A percentile compares a stretch with the other conserved stretches of the same genome.
These are phyloP conservation scores for Avena atlantica DNA, from an alignment of 176 grass and related monocot species.

Conservation along the genomic window DNA sequence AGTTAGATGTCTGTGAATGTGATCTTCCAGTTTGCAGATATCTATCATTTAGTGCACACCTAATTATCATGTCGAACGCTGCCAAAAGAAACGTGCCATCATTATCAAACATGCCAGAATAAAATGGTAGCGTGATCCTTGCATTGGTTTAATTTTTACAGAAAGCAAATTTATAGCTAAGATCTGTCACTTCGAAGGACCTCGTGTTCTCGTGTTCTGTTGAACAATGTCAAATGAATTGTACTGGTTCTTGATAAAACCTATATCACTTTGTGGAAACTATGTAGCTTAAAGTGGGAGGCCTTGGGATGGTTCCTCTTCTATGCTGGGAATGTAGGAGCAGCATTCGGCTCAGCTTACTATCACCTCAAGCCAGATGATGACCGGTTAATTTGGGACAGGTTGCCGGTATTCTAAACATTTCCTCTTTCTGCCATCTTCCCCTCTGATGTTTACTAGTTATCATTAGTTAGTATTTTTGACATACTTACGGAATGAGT, in stretches of 20 bases:
- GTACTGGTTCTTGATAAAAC: slow-evolving; percentile 24
- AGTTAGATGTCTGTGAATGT: neutral
- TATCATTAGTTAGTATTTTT: slow-evolving; percentile 1
- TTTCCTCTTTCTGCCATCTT: slow-evolving; percentile 38
- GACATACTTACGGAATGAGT: neutral
- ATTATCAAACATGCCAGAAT: neutral
- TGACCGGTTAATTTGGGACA: slow-evolving; percentile 94
- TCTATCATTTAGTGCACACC: neutral
- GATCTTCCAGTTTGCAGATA: slow-evolving; percentile 21
- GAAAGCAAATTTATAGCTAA: neutral
- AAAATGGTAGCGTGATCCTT: slow-evolving; percentile 13
- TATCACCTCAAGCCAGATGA: slow-evolving; percentile 98
- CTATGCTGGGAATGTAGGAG: slow-evolving; percentile 71
- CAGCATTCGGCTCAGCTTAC: slow-evolving; percentile 97
- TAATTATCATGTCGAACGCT: neutral
- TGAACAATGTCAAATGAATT: slow-evolving; percentile 11
- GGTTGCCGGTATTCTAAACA: slow-evolving; percentile 90
- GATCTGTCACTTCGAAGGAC: slow-evolving; percentile 11
- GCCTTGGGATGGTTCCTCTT: slow-evolving; percentile 82
- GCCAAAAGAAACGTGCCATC: neutral
- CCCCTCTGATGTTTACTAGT: slow-evolving; percentile 25
- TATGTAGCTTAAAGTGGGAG: slow-evolving; percentile 87
- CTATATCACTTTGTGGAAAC: neutral
- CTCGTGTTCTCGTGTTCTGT: neutral
- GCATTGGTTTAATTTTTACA: neutral